Evolutionary conservation across 2,329 filamentous ascomycete species (phyloP), one percentile per base, ranked within the genome.

Genomic region (Colletotrichum spinosum): DNA sequence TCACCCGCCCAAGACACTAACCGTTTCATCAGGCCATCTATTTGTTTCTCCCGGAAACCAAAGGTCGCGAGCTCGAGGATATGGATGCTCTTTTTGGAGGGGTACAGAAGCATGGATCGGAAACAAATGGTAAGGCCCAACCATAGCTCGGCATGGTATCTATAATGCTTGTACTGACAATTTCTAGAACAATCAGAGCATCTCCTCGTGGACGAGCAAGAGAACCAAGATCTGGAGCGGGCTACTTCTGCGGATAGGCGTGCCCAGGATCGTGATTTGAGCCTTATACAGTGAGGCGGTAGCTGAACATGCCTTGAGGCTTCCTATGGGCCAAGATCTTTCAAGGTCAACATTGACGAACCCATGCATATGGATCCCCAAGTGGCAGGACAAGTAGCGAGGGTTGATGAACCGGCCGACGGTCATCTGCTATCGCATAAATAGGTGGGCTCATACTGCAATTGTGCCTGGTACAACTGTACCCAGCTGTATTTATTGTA

Each of bases 41-140:
- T 67, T 49, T 78, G 4, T 72, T 80, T 13, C 82, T 82, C 55
- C 81, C 81, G 0, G 81, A 84, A 67, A 83, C 81, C 0, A 83
- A 80, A 46, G 77, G 78, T 0, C 71, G 75, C 1, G 70, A 76
- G 0, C 68, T 82, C 6, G 81, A 84, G 58, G 77, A 83, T 13
- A 82, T 84, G 78, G 81, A 83, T 49, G 70, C 57, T 1, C 64
- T 84, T 2, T 83, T 84, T 52, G 74, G 74, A 1, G 71, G 60
- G 8, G 41, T 59, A 6, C 42, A 15, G 17, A 56, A 38, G 7
- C 45, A 37, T n/a, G 34, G 17, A 33, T 10, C 11, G 12, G 46
- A 44, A 5, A 4, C 8, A 12, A 60, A 65, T 34, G 55, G 66
- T 67, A 51, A 39, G 56, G n/a, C 0, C 13, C 15, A 7, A 17